Evolutionary conservation across 75 land plant genomes (phyloP), one percentile per base, ranked within the genome.

Genomic region (Chamaecyparis obtusa): DNA sequence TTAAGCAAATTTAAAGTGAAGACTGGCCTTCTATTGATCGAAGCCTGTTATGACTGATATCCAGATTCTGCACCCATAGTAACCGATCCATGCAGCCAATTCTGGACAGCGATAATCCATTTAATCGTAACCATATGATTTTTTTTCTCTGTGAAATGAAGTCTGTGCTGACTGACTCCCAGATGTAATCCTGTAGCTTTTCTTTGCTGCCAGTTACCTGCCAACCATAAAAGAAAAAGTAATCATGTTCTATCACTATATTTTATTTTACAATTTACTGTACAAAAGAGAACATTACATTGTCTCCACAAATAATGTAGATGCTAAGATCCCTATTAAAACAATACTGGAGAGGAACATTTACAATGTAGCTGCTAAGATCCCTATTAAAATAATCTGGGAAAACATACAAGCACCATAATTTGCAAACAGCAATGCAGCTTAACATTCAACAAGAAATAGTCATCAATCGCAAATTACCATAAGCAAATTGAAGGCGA

Each of bases 51-150:
- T 92, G 90, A 84, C 96, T 96, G 32, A 96, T 90, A 78, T 96
- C 97, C 30, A 96, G 87, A 88, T 90, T 87, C 82, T 94, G 96
- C 76, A 96, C 92, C 96, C 98, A 94, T 49, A 94, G 82, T 55
- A 96, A 88, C 3, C 69, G 87, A 69, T 95, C 95, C 49, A 88
- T 24, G 64, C 84, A 92, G 9, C 95, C 96, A 74, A 96, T 64
- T 67, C 91, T 87, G 72, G 95, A 87, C 46, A 96, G 54, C 30
- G 95, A 95, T 15, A 93, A 75, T 10, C 85, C 88, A 46, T 87
- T 87, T 2, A 95, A 89, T 19, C 88, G 78, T 57, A 94, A 75
- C 87, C 90, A 91, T 71, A 46, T 69, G 44, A 36, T 36, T 32
- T 1, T 21, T 14, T 74, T 37, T 39, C 79, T n/a, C 41, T 33